phyloP scores from a whole-genome alignment of 2,329 filamentous ascomycete species.

The Emericellopsis atlantica region DNA sequence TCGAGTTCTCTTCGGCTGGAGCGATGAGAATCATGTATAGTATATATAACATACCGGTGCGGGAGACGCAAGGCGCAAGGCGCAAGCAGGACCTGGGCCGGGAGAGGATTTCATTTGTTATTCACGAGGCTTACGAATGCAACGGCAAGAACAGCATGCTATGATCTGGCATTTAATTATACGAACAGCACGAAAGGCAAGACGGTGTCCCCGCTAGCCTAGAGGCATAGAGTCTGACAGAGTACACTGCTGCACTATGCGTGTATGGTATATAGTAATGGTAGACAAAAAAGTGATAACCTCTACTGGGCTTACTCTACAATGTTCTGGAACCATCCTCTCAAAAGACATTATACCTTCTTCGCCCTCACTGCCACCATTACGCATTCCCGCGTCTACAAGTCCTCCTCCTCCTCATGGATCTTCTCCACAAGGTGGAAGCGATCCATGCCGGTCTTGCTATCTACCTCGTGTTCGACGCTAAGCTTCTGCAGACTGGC shows the following conservation, averaged over 20 bases:
- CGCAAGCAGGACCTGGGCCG: conserved; percentile 1
- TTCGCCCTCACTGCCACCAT: not conserved
- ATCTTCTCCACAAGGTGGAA: conserved; percentile 16
- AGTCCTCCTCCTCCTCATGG: conserved; percentile 5
- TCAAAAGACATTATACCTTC: too few species aligned
- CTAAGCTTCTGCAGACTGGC: conserved; percentile 51
- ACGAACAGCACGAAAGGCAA: not conserved
- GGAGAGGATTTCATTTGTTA: conserved; percentile 10
- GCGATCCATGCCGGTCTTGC: conserved; percentile 24
- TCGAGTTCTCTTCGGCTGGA: too few species aligned
- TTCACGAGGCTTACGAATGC: conserved; percentile 17
- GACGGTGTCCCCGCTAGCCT: not conserved
- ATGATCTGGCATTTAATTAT: conserved; percentile 9
- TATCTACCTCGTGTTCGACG: conserved; percentile 43
- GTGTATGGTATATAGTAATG: conserved; percentile 1
- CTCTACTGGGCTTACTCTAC: too few species aligned
- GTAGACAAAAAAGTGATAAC: conserved; percentile 1
- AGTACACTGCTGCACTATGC: not conserved
- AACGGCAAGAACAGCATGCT: conserved; percentile 17
- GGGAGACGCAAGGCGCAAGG: conserved; percentile 2
- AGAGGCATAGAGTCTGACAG: too few species aligned
- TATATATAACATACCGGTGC: not conserved
- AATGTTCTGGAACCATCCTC: too few species aligned
- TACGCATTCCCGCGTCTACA: not conserved
- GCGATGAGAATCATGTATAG: too few species aligned